Percentiles rank a stretch among this genome's conserved stretches.
These are phyloP conservation scores for Xanthoceras sorbifolium DNA, from an alignment of 345 rosid species.

Conservation along the genomic window DNA sequence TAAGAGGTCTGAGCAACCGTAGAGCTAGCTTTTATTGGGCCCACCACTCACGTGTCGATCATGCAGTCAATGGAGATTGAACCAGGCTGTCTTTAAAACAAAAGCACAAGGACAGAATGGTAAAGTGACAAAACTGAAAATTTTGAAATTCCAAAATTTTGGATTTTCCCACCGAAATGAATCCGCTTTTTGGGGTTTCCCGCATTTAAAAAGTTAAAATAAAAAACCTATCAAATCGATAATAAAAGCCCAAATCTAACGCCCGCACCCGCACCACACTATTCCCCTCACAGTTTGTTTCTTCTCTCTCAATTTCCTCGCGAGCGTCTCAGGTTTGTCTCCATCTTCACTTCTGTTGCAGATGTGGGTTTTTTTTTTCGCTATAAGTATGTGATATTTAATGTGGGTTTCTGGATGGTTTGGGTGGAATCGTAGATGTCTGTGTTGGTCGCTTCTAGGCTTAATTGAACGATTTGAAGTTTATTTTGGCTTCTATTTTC, in stretches of 20 bases:
- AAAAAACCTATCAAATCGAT: not conserved
- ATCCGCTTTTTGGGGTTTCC: slow-evolving; percentile 24
- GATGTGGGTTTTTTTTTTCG: not conserved
- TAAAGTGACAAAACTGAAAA: not conserved
- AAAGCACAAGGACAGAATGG: not conserved
- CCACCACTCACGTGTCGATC: not conserved
- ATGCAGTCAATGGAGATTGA: not conserved
- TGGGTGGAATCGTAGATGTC: too few species aligned
- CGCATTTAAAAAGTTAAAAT: slow-evolving; percentile 7
- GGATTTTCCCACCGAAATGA: slow-evolving; percentile 39
- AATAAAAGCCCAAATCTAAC: slow-evolving; percentile 8
- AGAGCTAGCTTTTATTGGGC: not conserved
- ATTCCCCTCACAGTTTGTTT: not conserved
- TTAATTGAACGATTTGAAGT: not conserved
- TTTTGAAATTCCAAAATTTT: slow-evolving; percentile 25
- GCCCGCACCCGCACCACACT: not conserved
- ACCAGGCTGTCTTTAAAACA: not conserved
- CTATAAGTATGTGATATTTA: not conserved
- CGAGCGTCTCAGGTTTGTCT: slow-evolving; percentile 27
- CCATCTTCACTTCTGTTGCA: not conserved
- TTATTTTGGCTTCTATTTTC: not conserved
- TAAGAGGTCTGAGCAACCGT: too few species aligned
- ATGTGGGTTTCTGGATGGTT: not conserved
- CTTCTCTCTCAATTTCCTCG: not conserved
- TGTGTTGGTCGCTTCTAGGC: not conserved